A percentile compares a stretch with the other conserved stretches of the same genome.
phyloP scores from a whole-genome alignment of 1,284 basidiomycete genomes.

The Pterulicium gracile region DNA sequence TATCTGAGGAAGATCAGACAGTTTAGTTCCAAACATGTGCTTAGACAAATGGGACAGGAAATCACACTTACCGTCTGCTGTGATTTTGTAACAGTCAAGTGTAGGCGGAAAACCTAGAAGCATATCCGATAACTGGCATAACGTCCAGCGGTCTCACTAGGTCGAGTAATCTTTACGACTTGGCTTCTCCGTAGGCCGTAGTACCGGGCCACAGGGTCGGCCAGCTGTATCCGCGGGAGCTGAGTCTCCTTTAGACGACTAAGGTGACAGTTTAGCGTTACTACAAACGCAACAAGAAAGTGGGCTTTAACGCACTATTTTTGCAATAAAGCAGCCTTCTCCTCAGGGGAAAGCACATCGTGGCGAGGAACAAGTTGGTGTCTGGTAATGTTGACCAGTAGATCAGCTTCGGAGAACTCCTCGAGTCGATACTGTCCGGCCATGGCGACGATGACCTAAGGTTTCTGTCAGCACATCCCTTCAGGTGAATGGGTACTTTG shows the following conservation, averaged over 20 bases:
- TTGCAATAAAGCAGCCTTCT: constrained; percentile 82
- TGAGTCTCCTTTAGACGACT: constrained; percentile 98
- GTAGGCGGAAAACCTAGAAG: constrained; percentile 35
- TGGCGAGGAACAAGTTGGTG: constrained; percentile 95
- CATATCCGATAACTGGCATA: constrained; percentile 91
- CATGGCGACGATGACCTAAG: constrained; percentile 84
- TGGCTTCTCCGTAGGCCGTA: constrained; percentile 93
- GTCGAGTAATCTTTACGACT: constrained; percentile 97
- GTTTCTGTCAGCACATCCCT: no score
- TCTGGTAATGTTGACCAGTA: constrained; percentile 96
- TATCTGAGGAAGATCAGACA: no score
- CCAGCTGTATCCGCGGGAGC: constrained; percentile 90
- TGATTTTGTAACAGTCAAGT: no score
- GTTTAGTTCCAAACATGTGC: no score
- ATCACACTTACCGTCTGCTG: no score
- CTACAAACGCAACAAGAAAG: constrained; percentile 7
- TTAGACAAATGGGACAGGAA: no score
- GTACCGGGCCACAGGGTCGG: constrained; percentile 95
- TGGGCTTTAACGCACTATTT: constrained; percentile 69
- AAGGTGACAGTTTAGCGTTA: constrained; percentile 11
- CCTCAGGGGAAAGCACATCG: constrained; percentile 76
- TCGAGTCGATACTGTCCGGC: constrained; percentile 80
- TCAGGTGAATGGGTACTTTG: constrained; percentile 4
- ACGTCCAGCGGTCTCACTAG: constrained; percentile 93
- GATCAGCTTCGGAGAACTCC: constrained; percentile 93